phyloP scores from a whole-genome alignment of 257 asterid species.

The Eucommia ulmoides region DNA sequence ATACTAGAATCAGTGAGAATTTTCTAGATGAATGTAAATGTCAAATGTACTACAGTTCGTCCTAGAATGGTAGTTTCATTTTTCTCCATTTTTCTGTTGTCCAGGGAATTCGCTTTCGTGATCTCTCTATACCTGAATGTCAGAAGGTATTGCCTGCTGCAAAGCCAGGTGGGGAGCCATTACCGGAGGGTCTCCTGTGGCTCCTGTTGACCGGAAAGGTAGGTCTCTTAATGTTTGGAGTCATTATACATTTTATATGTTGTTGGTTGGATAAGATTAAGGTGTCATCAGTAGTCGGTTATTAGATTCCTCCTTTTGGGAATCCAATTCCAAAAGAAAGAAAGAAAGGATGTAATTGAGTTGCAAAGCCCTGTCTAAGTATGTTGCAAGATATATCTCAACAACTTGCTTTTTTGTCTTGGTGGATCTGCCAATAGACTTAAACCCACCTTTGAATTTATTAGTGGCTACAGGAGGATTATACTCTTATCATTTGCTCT shows the following conservation, averaged over 20 bases:
- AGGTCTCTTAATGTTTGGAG: slow-evolving; percentile 8
- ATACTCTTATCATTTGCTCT: not conserved
- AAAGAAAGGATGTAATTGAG: too few relatives aligned
- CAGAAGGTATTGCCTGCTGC: slow-evolving; percentile 85
- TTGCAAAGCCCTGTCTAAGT: not conserved
- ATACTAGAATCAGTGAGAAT: too few relatives aligned
- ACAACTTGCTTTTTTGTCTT: too few relatives aligned
- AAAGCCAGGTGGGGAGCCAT: slow-evolving; percentile 89
- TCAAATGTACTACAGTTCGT: not conserved
- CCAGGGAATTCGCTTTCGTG: slow-evolving; percentile 96
- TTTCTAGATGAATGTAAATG: too few relatives aligned
- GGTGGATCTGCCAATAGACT: too few relatives aligned
- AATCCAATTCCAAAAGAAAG: too few relatives aligned
- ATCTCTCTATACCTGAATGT: slow-evolving; percentile 94
- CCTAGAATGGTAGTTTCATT: not conserved
- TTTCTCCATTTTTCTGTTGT: slow-evolving; percentile 5
- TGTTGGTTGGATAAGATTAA: not conserved
- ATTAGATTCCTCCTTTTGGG: too few relatives aligned
- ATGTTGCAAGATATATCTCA: not conserved
- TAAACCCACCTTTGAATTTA: not conserved
- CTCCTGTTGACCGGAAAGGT: slow-evolving; percentile 97
- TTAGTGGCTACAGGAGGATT: not conserved
- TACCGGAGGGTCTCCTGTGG: slow-evolving; percentile 99
- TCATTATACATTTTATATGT: slow-evolving; percentile 4
- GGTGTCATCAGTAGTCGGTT: too few relatives aligned